These are phyloP conservation scores for Phytophthora citrophthora DNA, from an alignment of 352 stramenopile genomes.

Conservation along the genomic window DNA sequence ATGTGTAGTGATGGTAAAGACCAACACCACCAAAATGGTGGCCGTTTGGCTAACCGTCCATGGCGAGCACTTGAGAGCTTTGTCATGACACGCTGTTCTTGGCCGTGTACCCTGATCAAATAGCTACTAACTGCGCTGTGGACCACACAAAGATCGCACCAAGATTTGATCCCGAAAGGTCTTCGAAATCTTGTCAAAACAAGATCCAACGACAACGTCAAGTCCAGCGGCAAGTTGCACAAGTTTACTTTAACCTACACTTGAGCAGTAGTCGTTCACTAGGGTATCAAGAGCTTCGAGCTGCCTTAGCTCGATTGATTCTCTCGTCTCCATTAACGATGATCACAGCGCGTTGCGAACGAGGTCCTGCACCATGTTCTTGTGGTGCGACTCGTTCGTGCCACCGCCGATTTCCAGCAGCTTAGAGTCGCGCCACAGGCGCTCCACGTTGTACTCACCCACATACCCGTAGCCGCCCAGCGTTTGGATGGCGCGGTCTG, in stretches of 20 bases:
- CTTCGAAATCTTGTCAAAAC: constrained; percentile 26
- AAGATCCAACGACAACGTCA: background rate
- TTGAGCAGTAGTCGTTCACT: background rate
- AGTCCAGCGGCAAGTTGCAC: constrained; percentile 4
- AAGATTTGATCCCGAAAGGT: constrained; percentile 18
- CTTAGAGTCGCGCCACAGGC: constrained; percentile 98
- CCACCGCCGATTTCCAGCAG: constrained; percentile 99
- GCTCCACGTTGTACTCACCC: constrained; percentile 98
- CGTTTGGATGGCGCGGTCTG: constrained; percentile 97
- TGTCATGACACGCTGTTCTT: no score
- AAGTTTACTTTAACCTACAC: background rate
- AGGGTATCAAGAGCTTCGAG: background rate
- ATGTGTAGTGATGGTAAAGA: background rate
- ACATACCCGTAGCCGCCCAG: constrained; percentile 99
- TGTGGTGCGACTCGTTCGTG: constrained; percentile 99
- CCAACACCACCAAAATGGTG: background rate
- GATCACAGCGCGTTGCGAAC: constrained; percentile 39
- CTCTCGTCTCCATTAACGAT: background rate
- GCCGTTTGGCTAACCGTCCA: no score
- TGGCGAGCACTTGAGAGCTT: no score
- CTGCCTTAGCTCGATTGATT: no score
- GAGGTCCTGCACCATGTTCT: constrained; percentile 96
- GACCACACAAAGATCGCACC: constrained; percentile 27
- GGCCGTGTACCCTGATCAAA: no score
- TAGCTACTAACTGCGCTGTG: no score